phyloP scores from a whole-genome alignment of 1,139 yeast species.

The Meyerozyma elateridarum region DNA sequence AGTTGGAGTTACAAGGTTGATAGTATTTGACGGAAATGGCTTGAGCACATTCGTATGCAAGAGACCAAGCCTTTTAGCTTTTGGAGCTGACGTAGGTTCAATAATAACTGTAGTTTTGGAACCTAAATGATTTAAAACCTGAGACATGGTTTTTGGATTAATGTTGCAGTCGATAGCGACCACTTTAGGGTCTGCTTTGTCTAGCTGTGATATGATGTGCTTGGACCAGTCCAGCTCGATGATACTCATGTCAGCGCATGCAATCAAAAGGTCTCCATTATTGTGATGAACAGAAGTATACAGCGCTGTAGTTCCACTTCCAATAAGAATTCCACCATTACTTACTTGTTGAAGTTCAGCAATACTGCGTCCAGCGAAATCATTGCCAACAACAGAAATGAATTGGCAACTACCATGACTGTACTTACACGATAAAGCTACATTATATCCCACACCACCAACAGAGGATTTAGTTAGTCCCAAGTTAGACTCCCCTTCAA shows the following conservation, averaged over 20 bases:
- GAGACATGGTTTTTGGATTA: constrained; percentile 35
- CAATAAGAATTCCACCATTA: constrained; percentile 33
- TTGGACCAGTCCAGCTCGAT: constrained; percentile 43
- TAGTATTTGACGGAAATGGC: constrained; percentile 28
- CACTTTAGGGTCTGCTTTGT: constrained; percentile 30
- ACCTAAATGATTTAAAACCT: constrained; percentile 26
- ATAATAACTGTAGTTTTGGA: constrained; percentile 38
- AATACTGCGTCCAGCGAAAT: constrained; percentile 47
- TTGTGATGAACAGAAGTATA: constrained; percentile 64
- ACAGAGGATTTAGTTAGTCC: constrained; percentile 53
- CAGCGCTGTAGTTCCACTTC: constrained; percentile 50
- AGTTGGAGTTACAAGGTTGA: constrained; percentile 64
- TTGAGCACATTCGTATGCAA: constrained; percentile 13
- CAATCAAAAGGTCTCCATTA: constrained; percentile 62
- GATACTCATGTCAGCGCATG: constrained; percentile 82
- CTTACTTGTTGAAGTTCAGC: constrained; percentile 27
- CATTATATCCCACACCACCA: constrained; percentile 86
- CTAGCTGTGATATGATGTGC: constrained; percentile 35
- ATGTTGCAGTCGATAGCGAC: constrained; percentile 71
- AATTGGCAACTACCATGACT: constrained; percentile 28
- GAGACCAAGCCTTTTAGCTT: constrained; percentile 41
- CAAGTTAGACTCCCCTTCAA: constrained; percentile 74
- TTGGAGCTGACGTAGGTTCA: constrained; percentile 76
- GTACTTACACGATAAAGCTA: constrained; percentile 50
- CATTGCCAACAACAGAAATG: constrained; percentile 59